These are phyloP conservation scores for Fusarium fujikuroi DNA, from an alignment of 2,329 filamentous ascomycete genomes.

Conservation along the genomic window DNA sequence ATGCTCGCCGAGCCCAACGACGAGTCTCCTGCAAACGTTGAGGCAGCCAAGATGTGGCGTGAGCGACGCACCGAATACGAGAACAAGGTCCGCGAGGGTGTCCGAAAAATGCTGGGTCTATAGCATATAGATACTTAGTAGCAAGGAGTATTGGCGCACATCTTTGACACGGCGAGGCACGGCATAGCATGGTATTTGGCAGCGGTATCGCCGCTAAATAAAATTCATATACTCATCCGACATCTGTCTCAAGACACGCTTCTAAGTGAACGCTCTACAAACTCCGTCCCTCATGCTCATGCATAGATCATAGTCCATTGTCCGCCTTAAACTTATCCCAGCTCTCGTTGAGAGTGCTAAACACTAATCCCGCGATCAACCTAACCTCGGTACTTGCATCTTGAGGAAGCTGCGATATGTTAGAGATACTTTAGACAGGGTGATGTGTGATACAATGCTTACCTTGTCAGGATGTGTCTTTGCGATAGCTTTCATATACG, in stretches of 20 bases:
- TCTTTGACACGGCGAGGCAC: constrained; percentile 25
- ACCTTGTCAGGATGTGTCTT: constrained; percentile 99
- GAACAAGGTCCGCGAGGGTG: constrained; percentile 82
- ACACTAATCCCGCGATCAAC: constrained; percentile 73
- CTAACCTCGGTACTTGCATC: constrained; percentile 72
- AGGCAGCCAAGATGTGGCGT: constrained; percentile 96
- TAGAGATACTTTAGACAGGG: background rate
- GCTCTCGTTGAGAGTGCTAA: constrained; percentile 75
- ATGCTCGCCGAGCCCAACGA: constrained; percentile 98
- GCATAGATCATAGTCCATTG: constrained; percentile 65
- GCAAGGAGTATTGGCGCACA: constrained; percentile 40
- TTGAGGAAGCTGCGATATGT: constrained; percentile 64
- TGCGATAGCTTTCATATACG: constrained; percentile 99
- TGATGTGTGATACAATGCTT: constrained; percentile 46
- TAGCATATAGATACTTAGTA: constrained; percentile 49
- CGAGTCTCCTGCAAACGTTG: constrained; percentile 94
- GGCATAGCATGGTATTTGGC: constrained; percentile 44
- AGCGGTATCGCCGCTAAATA: constrained; percentile 37
- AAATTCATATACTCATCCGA: constrained; percentile 39
- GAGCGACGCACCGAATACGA: constrained; percentile 87
- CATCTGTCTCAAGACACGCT: constrained; percentile 25
- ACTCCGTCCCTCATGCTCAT: constrained; percentile 38
- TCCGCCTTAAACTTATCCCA: constrained; percentile 80
- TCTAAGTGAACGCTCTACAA: constrained; percentile 43
- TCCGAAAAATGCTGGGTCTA: constrained; percentile 80